A percentile compares a stretch with the other conserved stretches of the same genome.
Conservation (phyloP, 768 basidiomycete genomes). For the Galerina marginata region DNA sequence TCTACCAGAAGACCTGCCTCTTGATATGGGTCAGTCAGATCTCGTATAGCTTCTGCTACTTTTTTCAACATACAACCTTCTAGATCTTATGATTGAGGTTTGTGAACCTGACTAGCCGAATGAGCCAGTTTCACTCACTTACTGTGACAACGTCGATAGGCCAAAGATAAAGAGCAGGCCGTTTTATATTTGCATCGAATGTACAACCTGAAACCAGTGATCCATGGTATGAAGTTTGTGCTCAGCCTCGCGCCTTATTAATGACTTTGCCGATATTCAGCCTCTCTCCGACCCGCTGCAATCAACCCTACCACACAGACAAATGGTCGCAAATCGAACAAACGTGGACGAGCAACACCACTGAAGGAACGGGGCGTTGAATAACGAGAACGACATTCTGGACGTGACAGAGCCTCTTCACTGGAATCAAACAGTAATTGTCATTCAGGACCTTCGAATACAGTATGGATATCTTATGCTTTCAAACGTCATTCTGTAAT, state of each 20-base stretch:
- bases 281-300: constrained; percentile 49
- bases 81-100: constrained; percentile 88
- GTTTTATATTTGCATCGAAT: constrained; percentile 85
- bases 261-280: constrained; percentile 25
- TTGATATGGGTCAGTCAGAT: constrained; percentile 61
- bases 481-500: too few species aligned
- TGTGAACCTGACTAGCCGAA: not conserved
- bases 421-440: too few species aligned
- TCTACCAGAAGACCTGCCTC: constrained; percentile 67
- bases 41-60: constrained; percentile 6
- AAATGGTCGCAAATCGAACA: constrained; percentile 49
- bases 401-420: too few species aligned
- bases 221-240: constrained; percentile 47
- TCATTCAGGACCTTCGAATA: too few species aligned
- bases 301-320: constrained; percentile 48
- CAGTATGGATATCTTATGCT: too few species aligned
- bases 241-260: not conserved
- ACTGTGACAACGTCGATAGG: constrained; percentile 36
- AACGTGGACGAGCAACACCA: constrained; percentile 30
- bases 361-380: constrained; percentile 14
- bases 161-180: constrained; percentile 93
- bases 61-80: constrained; percentile 17
- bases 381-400: constrained; percentile 1
- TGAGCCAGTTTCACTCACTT: constrained; percentile 13
- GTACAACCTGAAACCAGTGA: constrained; percentile 72